phyloP scores from a whole-genome alignment of 2,329 filamentous ascomycete genomes.

The Aplosporella prunicola region DNA sequence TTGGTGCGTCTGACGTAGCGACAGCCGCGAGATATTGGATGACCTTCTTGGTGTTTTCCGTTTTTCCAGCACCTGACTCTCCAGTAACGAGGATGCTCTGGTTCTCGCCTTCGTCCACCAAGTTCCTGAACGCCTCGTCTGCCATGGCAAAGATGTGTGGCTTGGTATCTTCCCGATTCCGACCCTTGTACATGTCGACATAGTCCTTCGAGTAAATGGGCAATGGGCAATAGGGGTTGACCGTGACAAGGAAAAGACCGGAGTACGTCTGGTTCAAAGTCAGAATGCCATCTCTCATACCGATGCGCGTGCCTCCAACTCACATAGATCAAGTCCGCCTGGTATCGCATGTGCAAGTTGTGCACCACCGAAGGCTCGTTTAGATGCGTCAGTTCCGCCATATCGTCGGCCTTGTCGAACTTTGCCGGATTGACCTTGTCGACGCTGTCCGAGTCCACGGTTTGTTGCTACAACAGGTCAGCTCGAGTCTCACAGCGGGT shows the following conservation, averaged over 20 bases:
- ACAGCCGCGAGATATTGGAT: constrained; percentile 97
- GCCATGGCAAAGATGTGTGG: constrained; percentile 98
- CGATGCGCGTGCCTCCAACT: no score
- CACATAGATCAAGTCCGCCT: constrained; percentile 84
- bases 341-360: constrained; percentile 90
- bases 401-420: constrained; percentile 98
- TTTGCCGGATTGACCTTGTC: constrained; percentile 99
- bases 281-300: neutral
- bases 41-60: constrained; percentile 98
- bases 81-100: constrained; percentile 97
- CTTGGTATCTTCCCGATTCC: constrained; percentile 84
- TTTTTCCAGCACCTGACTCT: constrained; percentile 96
- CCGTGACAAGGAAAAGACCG: constrained; percentile 88
- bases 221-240: constrained; percentile 91
- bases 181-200: constrained; percentile 94
- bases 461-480: constrained; percentile 56
- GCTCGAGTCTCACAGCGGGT: neutral
- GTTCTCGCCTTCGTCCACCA: constrained; percentile 90
- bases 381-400: constrained; percentile 95
- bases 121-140: constrained; percentile 88
- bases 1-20: constrained; percentile 68
- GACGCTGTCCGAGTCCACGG: constrained; percentile 75
- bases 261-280: constrained; percentile 67
- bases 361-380: constrained; percentile 98
- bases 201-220: constrained; percentile 97